Evolutionary conservation across 257 asterid genomes (phyloP).

Genomic region (Anisodus tanguticus): DNA sequence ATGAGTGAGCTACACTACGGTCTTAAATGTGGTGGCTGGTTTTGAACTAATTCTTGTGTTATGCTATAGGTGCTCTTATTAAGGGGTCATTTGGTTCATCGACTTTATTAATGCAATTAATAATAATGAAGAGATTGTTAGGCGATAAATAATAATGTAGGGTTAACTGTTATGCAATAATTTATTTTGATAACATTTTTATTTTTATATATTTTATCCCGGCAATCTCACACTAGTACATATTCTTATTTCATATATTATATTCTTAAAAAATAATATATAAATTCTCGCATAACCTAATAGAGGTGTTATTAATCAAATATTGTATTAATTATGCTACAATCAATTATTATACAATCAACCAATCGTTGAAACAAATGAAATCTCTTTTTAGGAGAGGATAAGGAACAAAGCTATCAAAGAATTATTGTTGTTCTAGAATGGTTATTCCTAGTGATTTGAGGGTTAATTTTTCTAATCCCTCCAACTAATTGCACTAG

Average conservation of each 20-base stretch:
- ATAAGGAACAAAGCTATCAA: neutral
- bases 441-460: neutral
- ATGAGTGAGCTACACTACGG: neutral
- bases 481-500: neutral
- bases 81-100: neutral
- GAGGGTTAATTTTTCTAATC: neutral
- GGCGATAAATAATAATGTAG: too few species aligned
- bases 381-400: too few species aligned
- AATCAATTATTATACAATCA: too few species aligned
- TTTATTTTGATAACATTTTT: neutral
- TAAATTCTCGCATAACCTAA: neutral
- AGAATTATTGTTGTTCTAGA: neutral
- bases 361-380: too few species aligned
- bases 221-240: neutral
- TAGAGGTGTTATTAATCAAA: neutral
- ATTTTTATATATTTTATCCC: neutral
- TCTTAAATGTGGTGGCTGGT: neutral
- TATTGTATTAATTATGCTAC: too few species aligned
- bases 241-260: too few species aligned
- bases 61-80: neutral
- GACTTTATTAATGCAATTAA: neutral
- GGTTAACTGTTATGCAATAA: too few species aligned
- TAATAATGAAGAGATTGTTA: neutral
- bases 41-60: neutral
- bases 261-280: neutral